Evolutionary conservation across 2,329 filamentous ascomycete species (phyloP), one percentile per base, ranked within the genome.

Genomic region (Trichophyton mentagrophytes): DNA sequence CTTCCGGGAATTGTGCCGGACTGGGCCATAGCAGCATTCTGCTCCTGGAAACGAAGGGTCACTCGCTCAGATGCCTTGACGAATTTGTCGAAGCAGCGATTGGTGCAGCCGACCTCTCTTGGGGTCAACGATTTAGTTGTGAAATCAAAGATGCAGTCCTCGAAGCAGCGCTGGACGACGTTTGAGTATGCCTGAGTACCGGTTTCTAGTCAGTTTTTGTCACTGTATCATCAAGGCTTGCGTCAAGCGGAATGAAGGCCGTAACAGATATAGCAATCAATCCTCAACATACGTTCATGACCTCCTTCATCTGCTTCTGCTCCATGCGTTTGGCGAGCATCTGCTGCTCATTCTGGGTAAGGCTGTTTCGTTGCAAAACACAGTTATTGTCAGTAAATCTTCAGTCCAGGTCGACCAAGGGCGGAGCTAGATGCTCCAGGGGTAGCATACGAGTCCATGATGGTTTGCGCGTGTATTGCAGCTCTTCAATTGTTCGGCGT

Each of bases 221-320:
- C 22, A 17, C 15, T 17, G 13, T 6, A 44, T 44, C 17, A 17
- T 44, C 11, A 4, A 20, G 3, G 3, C 1, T 7, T 17, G 13
- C 8, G 6, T n/a, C 40, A 44, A 44, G 7, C 2, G 2, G 15
- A 8, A 22, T n/a, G 7, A 33, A 56, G 20, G 17, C 25, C 7
- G 20, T 9, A 13, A 47, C 8, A 25, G 20, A 38, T 25, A 17
- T 40, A 42, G 46, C 27, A 40, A 51, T 25, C 1, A 60, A 17
- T n/a, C 17, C 8, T 33, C 27, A n/a, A 81, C 89, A 69, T 82
- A 97, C 93, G 70, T 85, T 88, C 87, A 97, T 96, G 74, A 99
- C 97, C 74, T 97, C 92, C 80, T 96, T 96, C 82, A 99, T 89
- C 79, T 99, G 93, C 78, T 93, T 95, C 79, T 89, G 88, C 80